Percentiles rank a stretch among this genome's conserved stretches.
Conservation (phyloP, 2,329 filamentous ascomycete genomes). For the Ceratocystis harringtonii region DNA sequence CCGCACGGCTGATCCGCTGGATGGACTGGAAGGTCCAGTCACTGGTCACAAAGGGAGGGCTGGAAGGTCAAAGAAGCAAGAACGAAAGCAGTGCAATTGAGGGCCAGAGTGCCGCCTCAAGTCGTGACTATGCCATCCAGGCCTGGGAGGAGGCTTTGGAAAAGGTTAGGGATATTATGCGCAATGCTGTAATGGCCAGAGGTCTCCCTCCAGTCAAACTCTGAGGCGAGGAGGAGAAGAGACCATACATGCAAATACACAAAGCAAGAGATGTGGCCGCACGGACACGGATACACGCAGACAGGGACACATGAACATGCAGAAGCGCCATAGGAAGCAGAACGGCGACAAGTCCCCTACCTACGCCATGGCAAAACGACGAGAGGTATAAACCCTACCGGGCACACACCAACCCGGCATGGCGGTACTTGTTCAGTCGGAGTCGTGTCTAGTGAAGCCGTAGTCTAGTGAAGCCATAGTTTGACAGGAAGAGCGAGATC, state of each 20-base stretch:
- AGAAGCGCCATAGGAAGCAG: background rate
- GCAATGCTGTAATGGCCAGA: constrained; percentile 39
- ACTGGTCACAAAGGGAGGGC: background rate
- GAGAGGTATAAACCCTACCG: constrained; percentile 23
- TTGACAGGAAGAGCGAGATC: background rate
- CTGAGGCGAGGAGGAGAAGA: background rate
- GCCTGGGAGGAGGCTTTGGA: constrained; percentile 34
- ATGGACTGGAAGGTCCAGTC: constrained; percentile 35
- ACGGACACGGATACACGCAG: background rate
- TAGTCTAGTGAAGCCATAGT: background rate
- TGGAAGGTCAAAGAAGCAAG: background rate
- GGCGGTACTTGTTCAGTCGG: constrained; percentile 27
- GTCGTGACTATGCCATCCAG: background rate
- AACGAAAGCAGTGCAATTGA: constrained; percentile 26
- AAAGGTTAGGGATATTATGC: constrained; percentile 35
- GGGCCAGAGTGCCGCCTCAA: constrained; percentile 21
- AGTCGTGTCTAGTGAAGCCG: too few species aligned
- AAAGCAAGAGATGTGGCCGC: too few species aligned
- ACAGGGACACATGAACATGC: background rate
- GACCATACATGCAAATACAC: background rate
- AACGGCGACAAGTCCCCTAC: constrained; percentile 23
- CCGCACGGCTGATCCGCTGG: constrained; percentile 55
- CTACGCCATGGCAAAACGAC: background rate
- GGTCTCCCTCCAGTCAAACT: constrained; percentile 28
- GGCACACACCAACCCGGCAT: constrained; percentile 42